Conservation (phyloP, 2,329 filamentous ascomycete genomes). For the Sclerotinia glacialis region DNA sequence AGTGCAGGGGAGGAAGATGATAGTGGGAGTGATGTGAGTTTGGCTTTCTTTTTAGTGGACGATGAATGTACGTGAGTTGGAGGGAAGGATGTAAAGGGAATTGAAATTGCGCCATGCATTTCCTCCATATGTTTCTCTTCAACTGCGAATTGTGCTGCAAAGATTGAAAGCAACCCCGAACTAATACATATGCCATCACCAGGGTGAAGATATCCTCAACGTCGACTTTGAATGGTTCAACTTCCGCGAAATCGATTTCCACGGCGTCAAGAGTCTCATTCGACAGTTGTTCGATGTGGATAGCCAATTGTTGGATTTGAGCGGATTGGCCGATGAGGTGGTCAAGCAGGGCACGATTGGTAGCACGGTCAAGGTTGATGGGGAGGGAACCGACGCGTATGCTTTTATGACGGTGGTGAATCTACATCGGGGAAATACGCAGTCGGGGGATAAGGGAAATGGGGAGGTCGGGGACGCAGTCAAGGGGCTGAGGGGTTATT, state of each 20-base stretch:
- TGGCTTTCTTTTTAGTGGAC: not conserved
- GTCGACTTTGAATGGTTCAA: constrained; percentile 99
- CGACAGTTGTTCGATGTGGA: constrained; percentile 93
- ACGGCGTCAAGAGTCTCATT: constrained; percentile 85
- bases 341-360: constrained; percentile 83
- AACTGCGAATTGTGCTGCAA: not conserved
- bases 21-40: constrained; percentile 36
- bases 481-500: constrained; percentile 67
- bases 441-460: constrained; percentile 63
- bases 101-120: not conserved
- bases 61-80: not conserved
- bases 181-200: constrained; percentile 3
- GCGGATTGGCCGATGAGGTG: constrained; percentile 80
- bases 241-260: constrained; percentile 88
- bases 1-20: constrained; percentile 32
- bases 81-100: too few species aligned
- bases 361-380: constrained; percentile 96
- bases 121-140: constrained; percentile 13
- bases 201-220: constrained; percentile 90
- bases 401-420: constrained; percentile 89
- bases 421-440: constrained; percentile 67
- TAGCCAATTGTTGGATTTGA: constrained; percentile 80
- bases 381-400: constrained; percentile 87
- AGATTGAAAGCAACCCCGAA: not conserved
- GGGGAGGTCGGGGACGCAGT: constrained; percentile 60